Evolutionary conservation across 2,329 filamentous ascomycete genomes (phyloP).

Genomic region (Coleophoma eucalyptorum): DNA sequence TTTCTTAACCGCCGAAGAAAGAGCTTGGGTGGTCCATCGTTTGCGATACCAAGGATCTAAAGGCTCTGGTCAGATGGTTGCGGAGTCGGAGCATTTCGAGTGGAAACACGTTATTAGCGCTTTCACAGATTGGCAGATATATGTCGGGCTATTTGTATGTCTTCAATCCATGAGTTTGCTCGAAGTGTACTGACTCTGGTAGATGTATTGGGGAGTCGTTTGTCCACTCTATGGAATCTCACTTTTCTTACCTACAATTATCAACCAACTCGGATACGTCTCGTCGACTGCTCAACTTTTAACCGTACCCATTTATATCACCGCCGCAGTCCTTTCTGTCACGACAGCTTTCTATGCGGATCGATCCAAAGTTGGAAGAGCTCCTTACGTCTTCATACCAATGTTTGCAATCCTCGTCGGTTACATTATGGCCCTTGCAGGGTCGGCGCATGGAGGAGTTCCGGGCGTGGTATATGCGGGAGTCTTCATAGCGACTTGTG

Average conservation of each 20-base stretch:
- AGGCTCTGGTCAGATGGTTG: conserved; percentile 15
- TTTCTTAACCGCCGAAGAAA: conserved; percentile 36
- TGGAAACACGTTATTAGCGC: conserved; percentile 34
- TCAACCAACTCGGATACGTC: conserved; percentile 47
- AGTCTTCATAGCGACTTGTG: conserved; percentile 38
- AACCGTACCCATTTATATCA: conserved; percentile 51
- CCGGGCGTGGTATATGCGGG: conserved; percentile 40
- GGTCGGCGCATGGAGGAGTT: conserved; percentile 22
- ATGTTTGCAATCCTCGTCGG: conserved; percentile 51
- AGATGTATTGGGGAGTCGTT: conserved; percentile 64
- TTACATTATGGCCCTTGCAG: conserved; percentile 45
- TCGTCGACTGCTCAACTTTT: conserved; percentile 41
- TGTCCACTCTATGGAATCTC: conserved; percentile 36
- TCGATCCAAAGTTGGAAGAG: conserved; percentile 37
- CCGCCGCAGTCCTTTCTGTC: conserved; percentile 57
- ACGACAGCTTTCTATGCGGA: conserved; percentile 52
- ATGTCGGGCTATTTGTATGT: conserved; percentile 8
- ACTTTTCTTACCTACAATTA: conserved; percentile 35
- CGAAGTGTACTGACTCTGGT: conserved; percentile 32
- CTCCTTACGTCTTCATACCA: conserved; percentile 52
- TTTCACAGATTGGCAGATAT: conserved; percentile 44
- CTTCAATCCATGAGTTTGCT: background rate
- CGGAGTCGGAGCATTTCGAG: conserved; percentile 24
- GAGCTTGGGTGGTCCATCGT: conserved; percentile 18
- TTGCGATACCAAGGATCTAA: conserved; percentile 18